Evolutionary conservation across 2,329 filamentous ascomycete genomes (phyloP).

Genomic region (Decorospora gaudefroyi): DNA sequence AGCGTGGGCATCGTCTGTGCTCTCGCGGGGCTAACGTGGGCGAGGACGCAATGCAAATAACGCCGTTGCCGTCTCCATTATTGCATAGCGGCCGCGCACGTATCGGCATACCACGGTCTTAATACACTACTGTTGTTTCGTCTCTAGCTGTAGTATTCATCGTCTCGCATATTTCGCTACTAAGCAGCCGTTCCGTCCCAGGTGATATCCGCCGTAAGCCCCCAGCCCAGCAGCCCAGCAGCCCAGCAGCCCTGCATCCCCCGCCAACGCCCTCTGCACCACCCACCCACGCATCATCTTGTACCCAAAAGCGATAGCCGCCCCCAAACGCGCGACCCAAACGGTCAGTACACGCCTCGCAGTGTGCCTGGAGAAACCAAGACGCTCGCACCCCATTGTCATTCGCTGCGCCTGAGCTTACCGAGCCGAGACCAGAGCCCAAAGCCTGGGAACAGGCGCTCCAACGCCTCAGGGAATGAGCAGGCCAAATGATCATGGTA

Average conservation of each 20-base stretch:
- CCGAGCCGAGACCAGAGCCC: slow-evolving; percentile 22
- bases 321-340: slow-evolving; percentile 10
- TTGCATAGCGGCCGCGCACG: slow-evolving; percentile 11
- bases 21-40: slow-evolving; percentile 23
- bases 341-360: slow-evolving; percentile 8
- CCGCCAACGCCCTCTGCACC: slow-evolving; percentile 21
- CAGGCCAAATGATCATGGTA: slow-evolving; percentile 49
- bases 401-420: slow-evolving; percentile 14
- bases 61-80: slow-evolving; percentile 19
- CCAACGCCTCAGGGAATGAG: slow-evolving; percentile 46
- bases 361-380: slow-evolving; percentile 14
- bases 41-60: slow-evolving; percentile 25
- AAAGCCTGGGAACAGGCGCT: slow-evolving; percentile 35
- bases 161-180: slow-evolving; percentile 10
- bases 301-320: slow-evolving; percentile 9
- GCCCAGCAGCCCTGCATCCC: slow-evolving; percentile 12
- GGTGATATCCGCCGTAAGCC: slow-evolving; percentile 16
- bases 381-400: slow-evolving; percentile 8
- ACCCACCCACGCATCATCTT: slow-evolving; percentile 17
- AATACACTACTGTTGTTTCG: slow-evolving; percentile 6
- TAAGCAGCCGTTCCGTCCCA: slow-evolving; percentile 11
- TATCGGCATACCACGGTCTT: slow-evolving; percentile 10
- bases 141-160: slow-evolving; percentile 1
- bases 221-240: no score
- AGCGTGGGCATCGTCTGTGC: slow-evolving; percentile 23